These are phyloP conservation scores for Chytriomyces hyalinus DNA, from an alignment of 192 early-diverging fungal species.

Conservation along the genomic window DNA sequence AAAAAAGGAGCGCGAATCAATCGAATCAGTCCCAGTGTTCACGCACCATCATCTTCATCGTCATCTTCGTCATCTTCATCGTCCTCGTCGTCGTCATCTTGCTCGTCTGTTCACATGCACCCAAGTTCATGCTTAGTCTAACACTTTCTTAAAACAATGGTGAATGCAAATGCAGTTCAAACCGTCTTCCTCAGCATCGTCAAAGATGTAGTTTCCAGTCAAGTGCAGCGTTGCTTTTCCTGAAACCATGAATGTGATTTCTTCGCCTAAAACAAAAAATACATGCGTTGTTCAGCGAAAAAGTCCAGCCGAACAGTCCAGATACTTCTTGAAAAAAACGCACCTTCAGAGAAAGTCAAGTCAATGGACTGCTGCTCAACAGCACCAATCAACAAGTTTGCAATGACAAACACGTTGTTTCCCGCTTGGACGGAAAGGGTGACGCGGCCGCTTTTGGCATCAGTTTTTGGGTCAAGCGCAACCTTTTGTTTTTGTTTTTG, in stretches of 20 bases:
- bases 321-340: neutral
- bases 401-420: constrained; percentile 76
- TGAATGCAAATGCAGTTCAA: constrained; percentile 8
- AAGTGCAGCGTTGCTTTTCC: constrained; percentile 74
- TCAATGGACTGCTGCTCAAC: constrained; percentile 82
- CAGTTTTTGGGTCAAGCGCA: constrained; percentile 64
- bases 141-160: constrained; percentile 4
- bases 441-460: constrained; percentile 58
- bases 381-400: constrained; percentile 77
- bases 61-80: constrained; percentile 46
- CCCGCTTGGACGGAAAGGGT: constrained; percentile 74
- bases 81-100: constrained; percentile 49
- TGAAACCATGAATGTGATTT: constrained; percentile 74
- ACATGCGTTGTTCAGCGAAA: neutral
- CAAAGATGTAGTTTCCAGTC: constrained; percentile 74
- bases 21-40: neutral
- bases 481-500: constrained; percentile 58
- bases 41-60: constrained; percentile 21
- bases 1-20: neutral
- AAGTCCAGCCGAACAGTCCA: neutral
- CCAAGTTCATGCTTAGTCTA: neutral
- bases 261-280: constrained; percentile 55
- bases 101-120: constrained; percentile 11
- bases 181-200: constrained; percentile 54
- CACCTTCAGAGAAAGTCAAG: constrained; percentile 48